Conservation (phyloP, 352 stramenopile species). For the Phytopythium delawarense region DNA sequence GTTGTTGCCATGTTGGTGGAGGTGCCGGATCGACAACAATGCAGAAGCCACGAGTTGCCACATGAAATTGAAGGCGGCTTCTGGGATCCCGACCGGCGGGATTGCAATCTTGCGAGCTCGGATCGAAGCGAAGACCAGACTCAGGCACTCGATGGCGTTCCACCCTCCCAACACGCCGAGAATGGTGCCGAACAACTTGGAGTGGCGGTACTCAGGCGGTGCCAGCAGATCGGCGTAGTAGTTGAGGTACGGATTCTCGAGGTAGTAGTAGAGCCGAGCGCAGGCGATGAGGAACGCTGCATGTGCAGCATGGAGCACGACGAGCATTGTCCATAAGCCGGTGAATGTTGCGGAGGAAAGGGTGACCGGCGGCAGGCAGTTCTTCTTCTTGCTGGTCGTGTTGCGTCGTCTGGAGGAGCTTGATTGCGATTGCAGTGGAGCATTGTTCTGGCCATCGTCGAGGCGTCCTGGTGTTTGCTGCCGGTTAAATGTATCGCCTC, state of each 20-base stretch:
- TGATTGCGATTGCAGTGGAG: too few species aligned
- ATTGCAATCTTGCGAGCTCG: neutral
- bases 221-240: conserved; percentile 27
- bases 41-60: too few species aligned
- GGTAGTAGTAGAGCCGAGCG: conserved; percentile 13
- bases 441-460: too few species aligned
- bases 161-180: conserved; percentile 9
- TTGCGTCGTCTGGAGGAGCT: too few species aligned
- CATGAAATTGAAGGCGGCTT: too few species aligned
- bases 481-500: too few species aligned
- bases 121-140: neutral
- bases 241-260: conserved; percentile 21
- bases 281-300: conserved; percentile 2
- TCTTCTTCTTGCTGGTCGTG: too few species aligned
- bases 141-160: conserved; percentile 6
- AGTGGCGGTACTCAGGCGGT: conserved; percentile 1
- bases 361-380: too few species aligned
- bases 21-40: too few species aligned
- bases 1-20: too few species aligned
- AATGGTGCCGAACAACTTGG: conserved; percentile 5
- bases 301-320: conserved; percentile 1
- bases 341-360: neutral
- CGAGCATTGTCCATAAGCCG: conserved; percentile 7
- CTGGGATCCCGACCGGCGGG: neutral
- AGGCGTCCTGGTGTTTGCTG: too few species aligned